These are phyloP conservation scores for Phaeoacremonium minimum DNA, from an alignment of 2,329 filamentous ascomycete species.

Conservation along the genomic window DNA sequence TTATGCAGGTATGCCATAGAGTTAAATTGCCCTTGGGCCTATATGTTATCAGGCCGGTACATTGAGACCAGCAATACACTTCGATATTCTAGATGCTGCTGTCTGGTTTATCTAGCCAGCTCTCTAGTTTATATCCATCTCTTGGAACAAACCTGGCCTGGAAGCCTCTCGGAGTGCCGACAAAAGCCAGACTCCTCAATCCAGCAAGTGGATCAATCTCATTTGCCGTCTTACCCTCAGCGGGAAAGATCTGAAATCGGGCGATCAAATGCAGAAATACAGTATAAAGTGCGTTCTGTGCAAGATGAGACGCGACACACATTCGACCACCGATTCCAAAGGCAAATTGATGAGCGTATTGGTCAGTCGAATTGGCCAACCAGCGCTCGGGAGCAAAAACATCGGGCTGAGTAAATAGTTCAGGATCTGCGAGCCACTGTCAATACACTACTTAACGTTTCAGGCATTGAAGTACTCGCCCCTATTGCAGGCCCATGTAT, in stretches of 20 bases:
- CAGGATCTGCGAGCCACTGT: slow-evolving; percentile 34
- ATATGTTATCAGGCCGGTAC: too few relatives aligned
- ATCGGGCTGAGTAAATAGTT: slow-evolving; percentile 61
- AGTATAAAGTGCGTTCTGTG: slow-evolving; percentile 48
- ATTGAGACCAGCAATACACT: too few relatives aligned
- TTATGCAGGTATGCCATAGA: too few relatives aligned
- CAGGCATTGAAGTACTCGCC: slow-evolving; percentile 1
- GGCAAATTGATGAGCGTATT: slow-evolving; percentile 42
- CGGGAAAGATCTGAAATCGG: slow-evolving; percentile 38
- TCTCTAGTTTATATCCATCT: slow-evolving; percentile 4
- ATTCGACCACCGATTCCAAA: slow-evolving; percentile 51
- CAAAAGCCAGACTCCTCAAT: slow-evolving; percentile 5
- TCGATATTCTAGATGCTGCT: background rate
- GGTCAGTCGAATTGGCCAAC: slow-evolving; percentile 23
- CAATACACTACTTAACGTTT: background rate
- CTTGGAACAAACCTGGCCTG: slow-evolving; percentile 9
- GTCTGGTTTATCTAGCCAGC: background rate
- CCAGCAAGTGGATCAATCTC: slow-evolving; percentile 7
- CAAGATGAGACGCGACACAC: slow-evolving; percentile 49
- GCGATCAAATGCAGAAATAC: slow-evolving; percentile 45
- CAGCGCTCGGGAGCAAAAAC: slow-evolving; percentile 49
- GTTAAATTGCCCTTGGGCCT: too few relatives aligned
- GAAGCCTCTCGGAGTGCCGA: slow-evolving; percentile 5
- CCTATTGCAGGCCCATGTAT: slow-evolving; percentile 35
- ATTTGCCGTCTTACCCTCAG: background rate